phyloP scores from a whole-genome alignment of 371 early-diverging fungal genomes.

The Mucor circinelloides region DNA sequence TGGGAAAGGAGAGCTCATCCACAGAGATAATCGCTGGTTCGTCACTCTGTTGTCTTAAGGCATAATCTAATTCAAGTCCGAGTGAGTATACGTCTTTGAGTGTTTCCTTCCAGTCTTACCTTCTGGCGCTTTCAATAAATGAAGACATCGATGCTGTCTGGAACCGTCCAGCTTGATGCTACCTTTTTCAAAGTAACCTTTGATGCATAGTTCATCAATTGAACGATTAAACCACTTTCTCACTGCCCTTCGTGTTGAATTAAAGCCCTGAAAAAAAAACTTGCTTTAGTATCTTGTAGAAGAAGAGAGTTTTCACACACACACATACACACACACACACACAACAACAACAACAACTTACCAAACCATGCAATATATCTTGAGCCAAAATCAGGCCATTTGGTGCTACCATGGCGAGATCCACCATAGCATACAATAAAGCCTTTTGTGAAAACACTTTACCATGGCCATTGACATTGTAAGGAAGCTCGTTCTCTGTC shows the following conservation, averaged over 20 bases:
- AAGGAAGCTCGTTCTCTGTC: slow-evolving; percentile 7
- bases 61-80: neutral
- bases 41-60: neutral
- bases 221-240: slow-evolving; percentile 41
- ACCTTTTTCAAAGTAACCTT: slow-evolving; percentile 25
- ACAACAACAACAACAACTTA: too few species aligned
- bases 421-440: slow-evolving; percentile 18
- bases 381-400: slow-evolving; percentile 25
- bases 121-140: slow-evolving; percentile 9
- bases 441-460: slow-evolving; percentile 13
- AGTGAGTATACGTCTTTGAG: neutral
- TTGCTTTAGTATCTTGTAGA: neutral
- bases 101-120: slow-evolving; percentile 5
- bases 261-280: slow-evolving; percentile 32
- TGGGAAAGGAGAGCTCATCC: neutral
- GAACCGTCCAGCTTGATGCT: slow-evolving; percentile 3
- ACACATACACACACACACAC: too few species aligned
- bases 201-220: slow-evolving; percentile 22
- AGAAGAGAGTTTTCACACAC: neutral
- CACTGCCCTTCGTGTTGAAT: slow-evolving; percentile 10
- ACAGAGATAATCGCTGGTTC: neutral
- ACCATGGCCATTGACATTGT: slow-evolving; percentile 35
- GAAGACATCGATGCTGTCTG: slow-evolving; percentile 24
- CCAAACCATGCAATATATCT: slow-evolving; percentile 43
- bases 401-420: slow-evolving; percentile 28